A percentile compares a stretch with the other conserved stretches of the same genome.
Conservation (phyloP, 768 basidiomycete genomes). For the Auriculariales sp. region DNA sequence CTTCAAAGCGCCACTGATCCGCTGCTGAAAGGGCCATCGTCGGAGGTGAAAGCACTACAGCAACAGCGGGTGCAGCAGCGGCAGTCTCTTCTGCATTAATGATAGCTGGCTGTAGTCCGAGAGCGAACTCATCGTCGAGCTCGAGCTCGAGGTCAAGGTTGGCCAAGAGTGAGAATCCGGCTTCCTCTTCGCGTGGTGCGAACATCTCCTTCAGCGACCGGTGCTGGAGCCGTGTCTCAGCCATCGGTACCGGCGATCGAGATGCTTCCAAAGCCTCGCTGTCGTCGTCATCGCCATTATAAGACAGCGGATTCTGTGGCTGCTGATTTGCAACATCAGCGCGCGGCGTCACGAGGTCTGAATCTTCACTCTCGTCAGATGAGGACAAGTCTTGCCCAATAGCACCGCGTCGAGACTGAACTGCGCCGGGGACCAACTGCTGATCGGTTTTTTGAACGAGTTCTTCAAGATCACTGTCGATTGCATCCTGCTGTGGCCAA, state of each 20-base stretch:
- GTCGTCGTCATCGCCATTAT: background rate
- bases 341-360: no score
- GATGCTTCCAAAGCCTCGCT: constrained; percentile 14
- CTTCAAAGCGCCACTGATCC: background rate
- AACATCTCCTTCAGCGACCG: constrained; percentile 58
- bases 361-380: no score
- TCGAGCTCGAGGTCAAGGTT: constrained; percentile 55
- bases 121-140: constrained; percentile 39
- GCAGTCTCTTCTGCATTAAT: background rate
- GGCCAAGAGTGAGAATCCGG: constrained; percentile 30
- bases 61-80: background rate
- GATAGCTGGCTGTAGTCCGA: constrained; percentile 10
- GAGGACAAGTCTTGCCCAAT: no score
- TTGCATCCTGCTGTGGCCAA: background rate
- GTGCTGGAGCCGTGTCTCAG: constrained; percentile 8
- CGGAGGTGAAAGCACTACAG: background rate
- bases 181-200: constrained; percentile 50
- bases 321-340: no score
- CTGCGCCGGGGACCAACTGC: no score
- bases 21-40: background rate
- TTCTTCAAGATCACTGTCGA: background rate
- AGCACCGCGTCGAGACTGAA: no score
- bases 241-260: constrained; percentile 3
- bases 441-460: background rate
- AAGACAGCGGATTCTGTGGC: background rate